Evolutionary conservation across 169 alveolate genomes (phyloP).

Genomic region (Babesia ovis): DNA sequence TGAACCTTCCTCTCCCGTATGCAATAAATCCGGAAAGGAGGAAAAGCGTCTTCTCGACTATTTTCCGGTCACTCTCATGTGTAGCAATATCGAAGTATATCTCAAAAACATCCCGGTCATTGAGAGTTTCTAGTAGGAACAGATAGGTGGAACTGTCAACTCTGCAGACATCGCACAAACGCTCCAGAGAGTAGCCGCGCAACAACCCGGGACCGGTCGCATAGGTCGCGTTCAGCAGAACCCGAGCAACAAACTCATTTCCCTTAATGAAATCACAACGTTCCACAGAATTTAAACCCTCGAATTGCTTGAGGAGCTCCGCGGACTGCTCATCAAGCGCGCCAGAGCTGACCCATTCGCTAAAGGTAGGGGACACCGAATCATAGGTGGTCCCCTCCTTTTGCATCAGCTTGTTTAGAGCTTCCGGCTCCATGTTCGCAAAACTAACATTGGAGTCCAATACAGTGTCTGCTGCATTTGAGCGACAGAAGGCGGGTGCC

Average conservation of each 20-base stretch:
- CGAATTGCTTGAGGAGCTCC: conserved; percentile 45
- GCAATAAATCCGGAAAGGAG: conserved; percentile 54
- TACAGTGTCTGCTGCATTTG: not conserved
- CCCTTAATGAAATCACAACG: conserved; percentile 38
- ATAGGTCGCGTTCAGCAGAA: conserved; percentile 53
- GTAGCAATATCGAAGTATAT: conserved; percentile 59
- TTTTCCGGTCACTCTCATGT: conserved; percentile 43
- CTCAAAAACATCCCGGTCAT: conserved; percentile 48
- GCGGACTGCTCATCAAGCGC: conserved; percentile 59
- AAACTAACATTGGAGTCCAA: not conserved
- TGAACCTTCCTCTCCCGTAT: conserved; percentile 27
- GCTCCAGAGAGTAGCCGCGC: conserved; percentile 58
- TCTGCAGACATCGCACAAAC: conserved; percentile 46
- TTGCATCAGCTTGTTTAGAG: conserved; percentile 55
- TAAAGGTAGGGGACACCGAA: conserved; percentile 44
- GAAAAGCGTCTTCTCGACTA: conserved; percentile 42
- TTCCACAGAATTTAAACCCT: conserved; percentile 36
- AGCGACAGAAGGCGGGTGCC: not conserved
- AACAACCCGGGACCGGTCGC: conserved; percentile 64
- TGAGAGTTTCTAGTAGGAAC: conserved; percentile 34
- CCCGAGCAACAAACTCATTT: conserved; percentile 17
- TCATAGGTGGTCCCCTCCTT: conserved; percentile 48
- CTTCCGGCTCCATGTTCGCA: conserved; percentile 57
- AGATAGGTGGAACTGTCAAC: conserved; percentile 37
- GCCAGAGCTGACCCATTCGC: conserved; percentile 58